A percentile compares a stretch with the other conserved stretches of the same genome.
These are phyloP conservation scores for Kuraishia piskuri DNA, from an alignment of 805 yeast genomes.

Conservation along the genomic window DNA sequence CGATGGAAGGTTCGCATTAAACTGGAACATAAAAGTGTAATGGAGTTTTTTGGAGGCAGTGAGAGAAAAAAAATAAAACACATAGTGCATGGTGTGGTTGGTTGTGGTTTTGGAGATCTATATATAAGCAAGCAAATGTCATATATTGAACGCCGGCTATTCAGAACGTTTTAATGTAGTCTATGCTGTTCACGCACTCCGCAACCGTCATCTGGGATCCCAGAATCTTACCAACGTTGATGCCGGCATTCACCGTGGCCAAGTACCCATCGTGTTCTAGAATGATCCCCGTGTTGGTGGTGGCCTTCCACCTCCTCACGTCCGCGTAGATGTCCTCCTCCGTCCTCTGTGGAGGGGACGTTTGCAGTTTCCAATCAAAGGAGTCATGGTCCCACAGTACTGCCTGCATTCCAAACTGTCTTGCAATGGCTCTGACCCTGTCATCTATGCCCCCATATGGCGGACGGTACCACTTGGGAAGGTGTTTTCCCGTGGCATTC, in stretches of 20 bases:
- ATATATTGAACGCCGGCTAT: background rate
- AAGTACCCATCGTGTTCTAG: conserved; percentile 78
- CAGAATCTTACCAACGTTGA: conserved; percentile 45
- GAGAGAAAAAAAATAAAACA: background rate
- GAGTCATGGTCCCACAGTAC: conserved; percentile 92
- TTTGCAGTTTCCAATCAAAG: conserved; percentile 77
- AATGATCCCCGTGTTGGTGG: conserved; percentile 47
- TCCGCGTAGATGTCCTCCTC: conserved; percentile 47
- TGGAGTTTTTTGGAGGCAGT: no score
- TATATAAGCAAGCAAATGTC: background rate
- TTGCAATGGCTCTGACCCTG: conserved; percentile 67
- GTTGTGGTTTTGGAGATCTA: no score
- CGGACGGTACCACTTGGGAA: conserved; percentile 92
- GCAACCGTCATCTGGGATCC: conserved; percentile 71
- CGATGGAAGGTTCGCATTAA: conserved; percentile 63
- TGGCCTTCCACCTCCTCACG: conserved; percentile 40
- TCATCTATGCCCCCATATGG: conserved; percentile 95
- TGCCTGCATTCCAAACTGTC: conserved; percentile 80
- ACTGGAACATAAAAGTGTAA: conserved; percentile 40
- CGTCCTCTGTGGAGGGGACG: conserved; percentile 33
- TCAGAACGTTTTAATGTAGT: conserved; percentile 38
- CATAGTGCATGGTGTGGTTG: background rate
- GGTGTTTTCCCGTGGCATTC: conserved; percentile 84
- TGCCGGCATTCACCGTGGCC: conserved; percentile 61
- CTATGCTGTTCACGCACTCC: conserved; percentile 61